Evolutionary conservation across 2,329 filamentous ascomycete genomes (phyloP), one percentile per base, ranked within the genome.

Genomic region (Xylariales sp.): DNA sequence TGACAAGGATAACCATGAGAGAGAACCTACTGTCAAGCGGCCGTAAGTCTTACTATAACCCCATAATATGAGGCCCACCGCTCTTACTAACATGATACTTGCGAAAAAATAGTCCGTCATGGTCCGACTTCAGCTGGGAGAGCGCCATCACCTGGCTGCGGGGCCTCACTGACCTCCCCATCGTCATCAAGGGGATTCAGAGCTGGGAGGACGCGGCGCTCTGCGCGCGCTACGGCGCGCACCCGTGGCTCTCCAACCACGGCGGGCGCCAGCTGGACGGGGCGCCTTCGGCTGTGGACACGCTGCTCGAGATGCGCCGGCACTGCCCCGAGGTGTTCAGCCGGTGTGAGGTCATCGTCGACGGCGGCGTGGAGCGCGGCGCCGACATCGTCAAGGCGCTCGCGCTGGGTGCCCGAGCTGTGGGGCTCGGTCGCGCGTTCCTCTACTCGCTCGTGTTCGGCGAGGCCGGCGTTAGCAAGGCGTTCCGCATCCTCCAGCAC

Each of bases 121-220:
- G 36, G 36, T 18, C n/a, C 13, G 15, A 20, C 7, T 31, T 29
- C 18, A 21, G 21, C 27, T 31, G 47, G 54, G 11, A 50, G 51
- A 29, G 48, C 55, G 13, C 85, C 5, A 63, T 94, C 39, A 79
- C 85, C 4, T 96, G 91, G 90, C 68, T 96, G 46, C 71, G 75
- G 10, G 69, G 79, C 57, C 85, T 93, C 50, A 95, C 90, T 0
- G 71, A 80, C 40, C 73, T 95, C 46, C 89, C 90, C 3, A 88
- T 96, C 44, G 80, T 96, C 15, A 70, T 97, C 34, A 97, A 97
- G 69, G 91, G 91, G n/a, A 57, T 97, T 14, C 90, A 96, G 62
- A 90, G 88, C 10, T 87, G 95, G 51, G 90, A 96, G 62, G 91
- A 97, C 57, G 90, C 88, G 1, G 87, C 16, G 12, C 19, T 33